Evolutionary conservation across 2,329 filamentous ascomycete species (phyloP), one percentile per base, ranked within the genome.

Genomic region (Cytospora mali): DNA sequence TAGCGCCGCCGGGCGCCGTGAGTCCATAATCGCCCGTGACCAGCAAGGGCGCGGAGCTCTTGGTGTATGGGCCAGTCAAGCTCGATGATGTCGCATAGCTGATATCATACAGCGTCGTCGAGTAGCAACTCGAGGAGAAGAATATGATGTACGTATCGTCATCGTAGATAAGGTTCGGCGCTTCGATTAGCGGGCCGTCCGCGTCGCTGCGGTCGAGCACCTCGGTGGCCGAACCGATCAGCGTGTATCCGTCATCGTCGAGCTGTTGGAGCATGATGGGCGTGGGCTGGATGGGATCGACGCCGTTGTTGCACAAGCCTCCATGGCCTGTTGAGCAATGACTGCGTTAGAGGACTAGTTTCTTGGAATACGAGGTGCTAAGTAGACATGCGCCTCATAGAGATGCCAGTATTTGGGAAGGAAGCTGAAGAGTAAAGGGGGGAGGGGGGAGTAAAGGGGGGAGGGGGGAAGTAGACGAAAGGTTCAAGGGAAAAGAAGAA

Each of bases 71-170:
- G 1, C 79, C 79, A 48, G 53, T 61, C 42, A 80, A 60, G 54
- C 65, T 66, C 11, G 67, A 64, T 10, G 81, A 75, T 6, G 77
- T 80, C 1, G 80, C 80, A 66, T 79, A 83, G 18, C 74, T 72
- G 6, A 80, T 71, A 66, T 81, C 78, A 67, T 83, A 83, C 28
- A 69, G 62, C 2, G 73, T 69, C 9, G 75, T 74, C 1, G 75
- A 75, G 66, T 71, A 83, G 68, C 79, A 82, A 55, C 81, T 77
- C 13, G 76, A 77, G 50, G 77, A 80, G 71, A 79, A 84, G 68
- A 82, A 82, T 11, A 84, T 69, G 60, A 79, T 75, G 67, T 84
- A 83, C 5, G 74, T 73, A 3, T 74, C 75, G 18, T 75, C 74
- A 6, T 71, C 71, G 9, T 67, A 58, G 0, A 79, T 71, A 14